Evolutionary conservation across 148 eudicot species (phyloP).

Genomic region (Chenopodium suecicum): DNA sequence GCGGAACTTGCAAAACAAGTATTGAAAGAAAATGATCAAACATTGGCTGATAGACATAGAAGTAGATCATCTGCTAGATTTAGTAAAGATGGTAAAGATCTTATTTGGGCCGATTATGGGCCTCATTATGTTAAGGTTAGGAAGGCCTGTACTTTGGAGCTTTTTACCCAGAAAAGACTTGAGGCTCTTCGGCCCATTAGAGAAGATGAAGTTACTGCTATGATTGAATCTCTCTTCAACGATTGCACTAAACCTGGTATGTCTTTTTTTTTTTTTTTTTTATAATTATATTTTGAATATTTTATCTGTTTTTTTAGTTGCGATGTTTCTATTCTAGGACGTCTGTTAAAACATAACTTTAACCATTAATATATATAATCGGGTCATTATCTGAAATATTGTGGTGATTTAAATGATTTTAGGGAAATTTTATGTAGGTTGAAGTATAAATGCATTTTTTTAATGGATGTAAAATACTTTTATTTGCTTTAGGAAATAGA

Average conservation of each 20-base stretch:
- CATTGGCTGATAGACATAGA: constrained; percentile 63
- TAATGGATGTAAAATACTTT: no score
- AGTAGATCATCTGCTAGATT: constrained; percentile 48
- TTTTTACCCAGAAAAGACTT: constrained; percentile 67
- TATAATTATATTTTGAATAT: no score
- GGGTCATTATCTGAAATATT: no score
- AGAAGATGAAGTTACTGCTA: constrained; percentile 89
- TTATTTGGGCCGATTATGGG: constrained; percentile 89
- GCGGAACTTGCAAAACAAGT: constrained; percentile 67
- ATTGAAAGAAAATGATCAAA: constrained; percentile 70
- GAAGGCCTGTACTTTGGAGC: constrained; percentile 66
- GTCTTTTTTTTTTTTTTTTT: neutral
- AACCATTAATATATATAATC: no score
- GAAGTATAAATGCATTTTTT: no score
- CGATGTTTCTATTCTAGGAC: no score
- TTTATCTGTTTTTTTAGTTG: no score
- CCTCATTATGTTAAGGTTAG: constrained; percentile 91
- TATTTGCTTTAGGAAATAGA: no score
- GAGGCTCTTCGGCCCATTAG: constrained; percentile 72
- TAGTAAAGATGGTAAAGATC: constrained; percentile 63
- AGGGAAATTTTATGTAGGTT: no score
- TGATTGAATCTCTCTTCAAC: constrained; percentile 64
- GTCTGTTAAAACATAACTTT: no score
- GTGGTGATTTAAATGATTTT: no score
- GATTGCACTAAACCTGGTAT: constrained; percentile 55